Conservation (phyloP, 1,284 basidiomycete genomes). For the Amylostereum areolatum region DNA sequence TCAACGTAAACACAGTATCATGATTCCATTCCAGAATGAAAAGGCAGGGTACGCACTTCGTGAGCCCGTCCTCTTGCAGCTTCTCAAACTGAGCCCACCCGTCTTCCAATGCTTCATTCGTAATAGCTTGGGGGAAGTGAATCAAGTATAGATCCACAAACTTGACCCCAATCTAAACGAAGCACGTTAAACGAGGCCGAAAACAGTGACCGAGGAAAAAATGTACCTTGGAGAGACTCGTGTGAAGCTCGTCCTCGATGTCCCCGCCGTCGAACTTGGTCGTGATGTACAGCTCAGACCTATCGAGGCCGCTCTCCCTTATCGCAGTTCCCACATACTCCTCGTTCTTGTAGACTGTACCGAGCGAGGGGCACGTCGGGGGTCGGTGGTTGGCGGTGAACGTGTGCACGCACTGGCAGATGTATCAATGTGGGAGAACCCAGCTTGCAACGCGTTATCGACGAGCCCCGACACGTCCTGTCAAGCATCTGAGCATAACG, state of each 20-base stretch:
- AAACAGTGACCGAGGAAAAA: constrained; percentile 1
- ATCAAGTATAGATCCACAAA: constrained; percentile 73
- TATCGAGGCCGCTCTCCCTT: constrained; percentile 25
- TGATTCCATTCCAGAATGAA: background rate
- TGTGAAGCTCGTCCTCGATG: constrained; percentile 45
- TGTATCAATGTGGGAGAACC: constrained; percentile 29
- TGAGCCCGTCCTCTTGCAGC: constrained; percentile 48
- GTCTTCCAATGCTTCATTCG: constrained; percentile 42
- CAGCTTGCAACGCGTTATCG: constrained; percentile 26
- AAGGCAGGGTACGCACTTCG: constrained; percentile 35
- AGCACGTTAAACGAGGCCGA: background rate
- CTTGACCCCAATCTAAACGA: constrained; percentile 48
- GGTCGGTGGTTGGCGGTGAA: background rate
- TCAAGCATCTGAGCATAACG: background rate
- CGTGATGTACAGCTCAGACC: constrained; percentile 33
- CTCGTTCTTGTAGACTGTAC: constrained; percentile 33
- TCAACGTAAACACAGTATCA: background rate
- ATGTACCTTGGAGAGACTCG: constrained; percentile 52
- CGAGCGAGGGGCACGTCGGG: background rate
- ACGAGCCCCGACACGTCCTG: constrained; percentile 30
- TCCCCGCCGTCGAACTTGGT: constrained; percentile 48
- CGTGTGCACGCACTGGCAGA: constrained; percentile 23
- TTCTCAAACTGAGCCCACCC: constrained; percentile 61
- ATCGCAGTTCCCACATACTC: constrained; percentile 33
- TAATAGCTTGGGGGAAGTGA: constrained; percentile 44